Conservation (phyloP, 805 yeast species). For the Pichia rugopelliculosa region DNA sequence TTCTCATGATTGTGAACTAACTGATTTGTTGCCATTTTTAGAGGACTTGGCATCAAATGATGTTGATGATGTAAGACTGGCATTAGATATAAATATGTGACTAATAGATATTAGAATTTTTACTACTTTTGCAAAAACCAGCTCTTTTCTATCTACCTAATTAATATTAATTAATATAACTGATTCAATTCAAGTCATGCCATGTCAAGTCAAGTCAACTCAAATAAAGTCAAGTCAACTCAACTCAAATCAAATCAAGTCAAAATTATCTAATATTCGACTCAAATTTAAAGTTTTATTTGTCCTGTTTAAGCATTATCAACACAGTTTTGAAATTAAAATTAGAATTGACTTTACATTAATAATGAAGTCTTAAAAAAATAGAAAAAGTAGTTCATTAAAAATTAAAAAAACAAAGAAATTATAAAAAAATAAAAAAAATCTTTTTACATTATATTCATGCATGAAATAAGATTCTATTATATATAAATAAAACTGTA, state of each 20-base stretch:
- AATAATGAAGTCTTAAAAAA: no score
- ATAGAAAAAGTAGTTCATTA: no score
- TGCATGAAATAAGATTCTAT: background rate
- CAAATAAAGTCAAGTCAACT: no score
- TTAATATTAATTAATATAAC: background rate
- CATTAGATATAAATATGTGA: constrained; percentile 60
- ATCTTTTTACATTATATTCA: background rate
- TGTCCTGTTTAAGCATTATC: background rate
- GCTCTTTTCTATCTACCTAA: background rate
- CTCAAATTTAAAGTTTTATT: no score
- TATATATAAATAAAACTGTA: background rate
- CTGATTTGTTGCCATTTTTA: constrained; percentile 84
- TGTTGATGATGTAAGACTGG: constrained; percentile 80
- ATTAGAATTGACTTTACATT: no score
- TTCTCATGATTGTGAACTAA: constrained; percentile 90
- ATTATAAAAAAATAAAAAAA: background rate
- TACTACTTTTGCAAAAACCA: no score
- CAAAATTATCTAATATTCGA: no score
- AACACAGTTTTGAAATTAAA: no score
- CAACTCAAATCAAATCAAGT: no score
- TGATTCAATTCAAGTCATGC: background rate
- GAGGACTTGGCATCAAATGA: constrained; percentile 68
- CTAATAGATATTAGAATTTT: no score
- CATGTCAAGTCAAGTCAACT: no score
- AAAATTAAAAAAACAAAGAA: background rate